Conservation (phyloP, 2,329 filamentous ascomycete species). For the Xylaria sp. region DNA sequence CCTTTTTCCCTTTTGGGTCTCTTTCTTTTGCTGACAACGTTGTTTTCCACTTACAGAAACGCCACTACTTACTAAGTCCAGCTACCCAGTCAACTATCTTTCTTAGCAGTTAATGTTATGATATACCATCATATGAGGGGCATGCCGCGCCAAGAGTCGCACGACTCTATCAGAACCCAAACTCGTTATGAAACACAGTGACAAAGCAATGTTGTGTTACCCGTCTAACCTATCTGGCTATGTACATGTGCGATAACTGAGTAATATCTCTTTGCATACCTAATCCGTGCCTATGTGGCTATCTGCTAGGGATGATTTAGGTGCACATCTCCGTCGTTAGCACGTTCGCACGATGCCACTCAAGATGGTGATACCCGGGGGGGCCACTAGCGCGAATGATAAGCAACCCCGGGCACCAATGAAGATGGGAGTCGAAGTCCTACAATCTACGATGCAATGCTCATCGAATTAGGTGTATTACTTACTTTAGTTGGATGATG, state of each 20-base stretch:
- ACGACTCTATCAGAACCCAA: not conserved
- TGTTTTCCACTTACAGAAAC: not conserved
- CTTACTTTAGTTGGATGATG: not conserved
- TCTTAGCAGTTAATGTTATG: too few relatives aligned
- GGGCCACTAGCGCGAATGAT: conserved; percentile 27
- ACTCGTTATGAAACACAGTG: too few relatives aligned
- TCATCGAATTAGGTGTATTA: not conserved
- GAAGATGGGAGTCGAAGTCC: conserved; percentile 7
- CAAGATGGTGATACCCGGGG: conserved; percentile 5
- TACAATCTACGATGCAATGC: conserved; percentile 9
- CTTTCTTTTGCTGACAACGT: not conserved
- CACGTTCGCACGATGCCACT: conserved; percentile 6
- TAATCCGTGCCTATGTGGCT: too few relatives aligned
- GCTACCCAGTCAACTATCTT: too few relatives aligned
- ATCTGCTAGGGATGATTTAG: not conserved
- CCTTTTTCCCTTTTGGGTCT: not conserved
- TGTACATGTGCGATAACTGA: too few relatives aligned
- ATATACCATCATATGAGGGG: too few relatives aligned
- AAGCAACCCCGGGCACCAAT: conserved; percentile 30
- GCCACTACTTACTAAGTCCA: not conserved
- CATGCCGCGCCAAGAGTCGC: conserved; percentile 8
- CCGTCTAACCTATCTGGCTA: too few relatives aligned
- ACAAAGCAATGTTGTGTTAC: not conserved
- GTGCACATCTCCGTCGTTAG: not conserved
- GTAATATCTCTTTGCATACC: too few relatives aligned